Evolutionary conservation across 495 filamentous ascomycete species (phyloP).

Genomic region (Viridothelium virens): DNA sequence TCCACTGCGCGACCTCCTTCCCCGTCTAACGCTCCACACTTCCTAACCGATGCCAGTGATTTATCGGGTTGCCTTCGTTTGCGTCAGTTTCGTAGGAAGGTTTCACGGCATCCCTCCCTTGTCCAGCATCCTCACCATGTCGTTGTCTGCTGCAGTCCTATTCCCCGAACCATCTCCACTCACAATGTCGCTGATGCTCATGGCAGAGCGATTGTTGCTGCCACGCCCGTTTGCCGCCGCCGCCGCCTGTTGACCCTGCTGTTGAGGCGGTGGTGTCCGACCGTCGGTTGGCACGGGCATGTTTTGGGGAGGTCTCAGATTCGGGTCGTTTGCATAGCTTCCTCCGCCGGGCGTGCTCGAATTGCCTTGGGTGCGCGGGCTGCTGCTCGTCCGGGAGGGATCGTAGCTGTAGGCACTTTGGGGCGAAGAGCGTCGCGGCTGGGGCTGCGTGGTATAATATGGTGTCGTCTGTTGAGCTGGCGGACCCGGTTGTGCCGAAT

Average conservation of each 20-base stretch:
- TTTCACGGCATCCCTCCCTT: conserved; percentile 18
- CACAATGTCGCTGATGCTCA: conserved; percentile 31
- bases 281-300: conserved; percentile 15
- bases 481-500: conserved; percentile 23
- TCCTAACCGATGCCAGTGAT: background rate
- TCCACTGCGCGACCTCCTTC: background rate
- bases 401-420: conserved; percentile 33
- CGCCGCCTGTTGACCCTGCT: conserved; percentile 15
- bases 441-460: conserved; percentile 29
- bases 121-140: conserved; percentile 31
- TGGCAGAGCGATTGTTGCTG: conserved; percentile 18
- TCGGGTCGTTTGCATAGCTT: conserved; percentile 10
- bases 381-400: conserved; percentile 30
- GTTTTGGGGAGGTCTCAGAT: conserved; percentile 9
- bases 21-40: too few relatives aligned
- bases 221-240: conserved; percentile 5
- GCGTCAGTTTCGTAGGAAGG: background rate
- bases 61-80: background rate
- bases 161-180: conserved; percentile 18
- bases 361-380: conserved; percentile 30
- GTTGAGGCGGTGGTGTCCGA: conserved; percentile 19
- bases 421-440: conserved; percentile 30
- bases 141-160: conserved; percentile 27
- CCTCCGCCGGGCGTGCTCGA: conserved; percentile 24
- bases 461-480: conserved; percentile 15